phyloP scores from a whole-genome alignment of 2,329 filamentous ascomycete species.

The Diaporthe citri region DNA sequence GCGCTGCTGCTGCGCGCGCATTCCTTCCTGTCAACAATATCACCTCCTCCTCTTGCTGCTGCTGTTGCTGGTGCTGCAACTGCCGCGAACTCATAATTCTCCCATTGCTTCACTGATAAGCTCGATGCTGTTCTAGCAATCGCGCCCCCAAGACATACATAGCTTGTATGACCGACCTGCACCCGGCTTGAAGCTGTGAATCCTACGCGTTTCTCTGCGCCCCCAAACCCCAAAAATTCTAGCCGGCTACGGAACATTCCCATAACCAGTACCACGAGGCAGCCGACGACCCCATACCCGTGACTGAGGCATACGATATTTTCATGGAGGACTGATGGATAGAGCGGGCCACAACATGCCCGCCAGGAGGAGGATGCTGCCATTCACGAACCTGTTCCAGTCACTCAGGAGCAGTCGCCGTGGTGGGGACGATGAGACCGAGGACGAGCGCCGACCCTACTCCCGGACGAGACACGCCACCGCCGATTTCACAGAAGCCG shows the following conservation, averaged over 20 bases:
- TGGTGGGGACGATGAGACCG: slow-evolving; percentile 38
- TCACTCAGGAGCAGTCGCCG: slow-evolving; percentile 48
- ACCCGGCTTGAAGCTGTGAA: not conserved
- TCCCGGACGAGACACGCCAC: slow-evolving; percentile 65
- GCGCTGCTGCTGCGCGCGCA: slow-evolving; percentile 33
- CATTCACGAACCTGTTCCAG: slow-evolving; percentile 48
- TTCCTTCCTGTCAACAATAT: slow-evolving; percentile 35
- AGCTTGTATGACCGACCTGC: slow-evolving; percentile 15
- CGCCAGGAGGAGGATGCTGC: slow-evolving; percentile 48
- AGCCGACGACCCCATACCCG: not conserved
- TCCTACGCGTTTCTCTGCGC: not conserved
- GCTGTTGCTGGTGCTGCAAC: not conserved
- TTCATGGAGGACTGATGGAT: slow-evolving; percentile 42
- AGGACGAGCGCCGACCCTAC: slow-evolving; percentile 48
- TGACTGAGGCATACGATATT: not conserved
- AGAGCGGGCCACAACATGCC: slow-evolving; percentile 43
- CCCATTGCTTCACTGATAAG: not conserved
- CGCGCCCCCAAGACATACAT: not conserved
- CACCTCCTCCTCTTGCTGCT: not conserved
- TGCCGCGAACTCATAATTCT: not conserved
- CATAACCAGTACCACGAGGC: slow-evolving; percentile 15
- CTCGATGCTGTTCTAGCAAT: slow-evolving; percentile 18
- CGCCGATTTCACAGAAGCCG: slow-evolving; percentile 75
- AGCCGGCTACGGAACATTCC: not conserved
- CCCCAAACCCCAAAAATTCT: not conserved